These are phyloP conservation scores for Gastrolobium bilobum DNA, from an alignment of 306 rosid genomes.

Conservation along the genomic window DNA sequence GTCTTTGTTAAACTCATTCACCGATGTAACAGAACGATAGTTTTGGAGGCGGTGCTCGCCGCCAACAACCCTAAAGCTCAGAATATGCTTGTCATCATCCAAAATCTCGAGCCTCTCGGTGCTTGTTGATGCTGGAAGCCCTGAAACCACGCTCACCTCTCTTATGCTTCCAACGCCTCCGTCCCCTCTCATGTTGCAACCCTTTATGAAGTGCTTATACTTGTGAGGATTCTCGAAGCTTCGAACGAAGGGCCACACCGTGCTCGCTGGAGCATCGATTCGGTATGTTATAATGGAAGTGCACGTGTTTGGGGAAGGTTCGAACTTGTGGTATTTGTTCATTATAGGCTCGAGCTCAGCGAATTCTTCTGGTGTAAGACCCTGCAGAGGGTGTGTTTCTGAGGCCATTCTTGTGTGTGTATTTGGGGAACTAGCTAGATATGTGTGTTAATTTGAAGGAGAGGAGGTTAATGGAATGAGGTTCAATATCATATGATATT, in stretches of 20 bases:
- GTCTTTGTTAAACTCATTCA: constrained; percentile 66
- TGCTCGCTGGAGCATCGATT: constrained; percentile 69
- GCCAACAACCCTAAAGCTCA: constrained; percentile 85
- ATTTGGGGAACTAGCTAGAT: neutral
- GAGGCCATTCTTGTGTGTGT: constrained; percentile 45
- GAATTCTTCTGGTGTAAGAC: constrained; percentile 69
- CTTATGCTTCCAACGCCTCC: constrained; percentile 85
- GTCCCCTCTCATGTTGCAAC: constrained; percentile 80
- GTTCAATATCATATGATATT: constrained; percentile 9
- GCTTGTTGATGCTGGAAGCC: constrained; percentile 91
- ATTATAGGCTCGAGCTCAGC: constrained; percentile 63
- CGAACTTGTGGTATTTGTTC: constrained; percentile 65
- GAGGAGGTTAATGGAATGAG: neutral
- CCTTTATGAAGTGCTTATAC: constrained; percentile 91
- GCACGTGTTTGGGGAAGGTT: constrained; percentile 63
- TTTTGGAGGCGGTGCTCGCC: constrained; percentile 88
- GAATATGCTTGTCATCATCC: constrained; percentile 80
- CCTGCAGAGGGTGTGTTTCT: constrained; percentile 50
- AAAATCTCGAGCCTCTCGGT: constrained; percentile 89
- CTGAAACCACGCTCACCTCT: constrained; percentile 86
- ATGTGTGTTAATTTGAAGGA: neutral
- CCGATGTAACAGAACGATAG: constrained; percentile 83
- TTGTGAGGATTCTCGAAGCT: constrained; percentile 80
- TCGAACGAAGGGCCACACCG: constrained; percentile 74
- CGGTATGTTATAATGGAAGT: constrained; percentile 74